Conservation (phyloP, 768 basidiomycete genomes). For the Melanogaster broomeanus region DNA sequence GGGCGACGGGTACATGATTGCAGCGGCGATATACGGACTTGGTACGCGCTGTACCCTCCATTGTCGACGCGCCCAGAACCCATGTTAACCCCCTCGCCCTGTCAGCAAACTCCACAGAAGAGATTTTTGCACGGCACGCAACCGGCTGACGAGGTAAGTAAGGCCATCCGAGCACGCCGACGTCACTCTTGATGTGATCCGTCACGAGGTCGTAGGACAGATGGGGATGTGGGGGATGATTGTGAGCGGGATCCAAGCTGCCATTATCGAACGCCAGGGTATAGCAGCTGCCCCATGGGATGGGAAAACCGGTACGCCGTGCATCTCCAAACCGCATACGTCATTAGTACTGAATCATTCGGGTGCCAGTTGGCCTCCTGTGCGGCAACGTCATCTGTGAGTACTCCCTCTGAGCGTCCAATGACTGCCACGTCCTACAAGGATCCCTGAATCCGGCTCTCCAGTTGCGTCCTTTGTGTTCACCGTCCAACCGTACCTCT, state of each 20-base stretch:
- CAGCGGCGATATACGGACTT: constrained; percentile 79
- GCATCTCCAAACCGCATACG: neutral
- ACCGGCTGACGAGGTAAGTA: constrained; percentile 64
- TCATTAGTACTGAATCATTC: too few relatives aligned
- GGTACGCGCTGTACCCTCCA: constrained; percentile 45
- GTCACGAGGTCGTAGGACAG: constrained; percentile 63
- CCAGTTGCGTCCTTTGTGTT: constrained; percentile 75
- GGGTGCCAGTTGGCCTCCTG: constrained; percentile 41
- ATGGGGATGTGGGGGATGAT: constrained; percentile 78
- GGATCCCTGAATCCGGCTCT: neutral
- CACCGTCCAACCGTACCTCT: constrained; percentile 74
- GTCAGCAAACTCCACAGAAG: constrained; percentile 80
- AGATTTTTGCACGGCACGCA: constrained; percentile 71
- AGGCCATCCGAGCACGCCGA: neutral
- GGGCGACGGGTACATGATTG: constrained; percentile 82
- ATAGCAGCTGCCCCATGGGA: constrained; percentile 68
- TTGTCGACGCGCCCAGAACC: neutral
- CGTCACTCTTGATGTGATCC: too few relatives aligned
- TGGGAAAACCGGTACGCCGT: constrained; percentile 54
- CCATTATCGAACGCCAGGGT: constrained; percentile 61
- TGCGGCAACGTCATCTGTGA: constrained; percentile 41
- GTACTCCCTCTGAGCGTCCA: neutral
- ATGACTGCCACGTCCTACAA: neutral
- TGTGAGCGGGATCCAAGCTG: constrained; percentile 70
- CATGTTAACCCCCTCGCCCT: neutral